These are phyloP conservation scores for Curvularia spicifera DNA, from an alignment of 2,329 filamentous ascomycete species.

Conservation along the genomic window DNA sequence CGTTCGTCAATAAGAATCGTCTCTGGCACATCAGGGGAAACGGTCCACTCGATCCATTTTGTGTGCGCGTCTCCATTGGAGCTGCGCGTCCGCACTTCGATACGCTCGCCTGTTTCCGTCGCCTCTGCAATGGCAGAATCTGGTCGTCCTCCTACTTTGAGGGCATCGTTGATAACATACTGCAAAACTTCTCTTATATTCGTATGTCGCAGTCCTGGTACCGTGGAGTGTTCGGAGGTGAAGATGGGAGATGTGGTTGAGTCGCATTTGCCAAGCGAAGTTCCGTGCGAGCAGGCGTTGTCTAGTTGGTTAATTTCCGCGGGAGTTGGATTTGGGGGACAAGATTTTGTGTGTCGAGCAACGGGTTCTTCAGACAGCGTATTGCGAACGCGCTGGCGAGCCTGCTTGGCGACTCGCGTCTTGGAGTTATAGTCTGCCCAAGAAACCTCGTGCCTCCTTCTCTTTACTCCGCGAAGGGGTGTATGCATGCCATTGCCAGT, in stretches of 20 bases:
- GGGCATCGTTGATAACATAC: conserved; percentile 59
- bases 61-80: conserved; percentile 54
- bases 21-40: conserved; percentile 59
- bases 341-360: conserved; percentile 25
- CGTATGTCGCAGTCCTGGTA: conserved; percentile 56
- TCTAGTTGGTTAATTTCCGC: conserved; percentile 30
- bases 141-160: conserved; percentile 60
- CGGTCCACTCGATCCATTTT: conserved; percentile 59
- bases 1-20: conserved; percentile 67
- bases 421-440: conserved; percentile 35
- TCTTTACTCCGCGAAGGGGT: conserved; percentile 52
- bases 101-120: conserved; percentile 56
- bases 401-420: conserved; percentile 33
- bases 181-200: conserved; percentile 58
- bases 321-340: conserved; percentile 18
- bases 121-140: conserved; percentile 58
- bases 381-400: conserved; percentile 37
- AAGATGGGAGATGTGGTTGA: conserved; percentile 41
- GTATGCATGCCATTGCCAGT: conserved; percentile 51
- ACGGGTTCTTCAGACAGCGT: conserved; percentile 42
- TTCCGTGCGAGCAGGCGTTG: conserved; percentile 31
- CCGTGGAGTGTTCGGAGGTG: conserved; percentile 50
- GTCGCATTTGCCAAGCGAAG: conserved; percentile 32
- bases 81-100: conserved; percentile 55
- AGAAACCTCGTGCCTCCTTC: conserved; percentile 50